Evolutionary conservation across 768 basidiomycete genomes (phyloP).

Genomic region (Boletus subparvulus): DNA sequence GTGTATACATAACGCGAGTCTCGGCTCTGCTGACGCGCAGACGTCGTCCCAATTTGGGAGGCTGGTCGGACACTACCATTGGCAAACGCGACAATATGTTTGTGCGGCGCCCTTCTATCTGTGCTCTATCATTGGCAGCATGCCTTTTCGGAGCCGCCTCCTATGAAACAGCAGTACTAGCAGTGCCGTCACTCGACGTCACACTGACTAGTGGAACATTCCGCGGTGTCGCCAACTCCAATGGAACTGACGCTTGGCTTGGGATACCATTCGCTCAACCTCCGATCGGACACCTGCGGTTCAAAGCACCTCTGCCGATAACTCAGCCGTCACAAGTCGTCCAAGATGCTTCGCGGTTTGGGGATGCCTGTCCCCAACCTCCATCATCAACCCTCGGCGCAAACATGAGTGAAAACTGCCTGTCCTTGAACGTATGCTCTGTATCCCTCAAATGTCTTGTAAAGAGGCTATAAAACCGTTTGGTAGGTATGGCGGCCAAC

Average conservation of each 20-base stretch:
- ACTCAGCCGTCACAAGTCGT: no score
- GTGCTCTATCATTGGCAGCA: background rate
- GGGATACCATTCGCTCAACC: slow-evolving; percentile 61
- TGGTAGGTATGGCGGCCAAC: slow-evolving; percentile 21
- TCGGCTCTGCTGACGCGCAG: no score
- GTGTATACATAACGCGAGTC: no score
- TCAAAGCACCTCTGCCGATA: no score
- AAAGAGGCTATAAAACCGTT: background rate
- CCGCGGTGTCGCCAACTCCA: slow-evolving; percentile 41
- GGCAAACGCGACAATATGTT: no score
- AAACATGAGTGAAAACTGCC: no score
- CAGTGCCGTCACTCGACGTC: slow-evolving; percentile 37
- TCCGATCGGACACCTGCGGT: slow-evolving; percentile 56
- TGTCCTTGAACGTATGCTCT: slow-evolving; percentile 41
- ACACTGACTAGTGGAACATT: slow-evolving; percentile 45
- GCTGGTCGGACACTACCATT: no score
- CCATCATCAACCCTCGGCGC: no score
- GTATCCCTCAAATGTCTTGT: background rate
- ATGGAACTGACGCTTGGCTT: slow-evolving; percentile 55
- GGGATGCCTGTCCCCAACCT: no score
- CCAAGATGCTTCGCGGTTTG: no score
- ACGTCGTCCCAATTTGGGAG: no score
- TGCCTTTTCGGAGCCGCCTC: background rate
- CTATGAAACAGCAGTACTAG: background rate
- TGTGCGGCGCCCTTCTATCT: no score